Base-by-base conservation (phyloP, 192 early-diverging fungal genomes). In the Linnemannia hyalina region DNA sequence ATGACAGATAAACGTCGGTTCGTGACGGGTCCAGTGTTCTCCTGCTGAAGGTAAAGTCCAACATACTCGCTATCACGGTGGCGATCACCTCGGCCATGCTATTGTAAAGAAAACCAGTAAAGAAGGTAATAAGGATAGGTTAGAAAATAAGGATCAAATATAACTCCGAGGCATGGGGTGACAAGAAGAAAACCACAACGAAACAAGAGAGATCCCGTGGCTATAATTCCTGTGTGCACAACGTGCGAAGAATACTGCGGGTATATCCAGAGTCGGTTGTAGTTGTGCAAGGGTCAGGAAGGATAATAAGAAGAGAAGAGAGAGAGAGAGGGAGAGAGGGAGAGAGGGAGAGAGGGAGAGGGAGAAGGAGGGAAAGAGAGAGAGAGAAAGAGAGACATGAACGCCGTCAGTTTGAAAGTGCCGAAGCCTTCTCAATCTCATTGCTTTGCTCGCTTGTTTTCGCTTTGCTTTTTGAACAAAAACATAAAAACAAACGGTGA, bases 31-130 rank as follows among this genome's bases (percentile, higher is more conserved):
- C 71, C 78, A 38, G 44, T 71, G 26, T 23, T 54, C n/a, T 86
- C 84, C 75, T 86, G 84, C 36, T 86, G 84, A 26, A 86, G 36
- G 63, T 86, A 86, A 15, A 86, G 72, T 35, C 84, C 84, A 32
- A 86, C 74, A 23, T 81, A 86, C 22, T 86, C 84, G 26, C 84
- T 81, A 9, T 86, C 84, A 11, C 84, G 84, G 38, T 80, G 80
- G 38, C 84, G 78, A 78, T 86, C 84, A 47, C 84, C 84, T 32
- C 84, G 84, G 23, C 84, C 84, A 73, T 86, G 84, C 84, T 86
- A 80, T 26, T 36, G 32, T 36, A 29, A 55, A 70, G 22, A 6
- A 54, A 54, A 29, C 8, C 49, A 22, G 16, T 52, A 60, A 52
- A 54, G 41, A 35, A 54, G 22, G 74, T 16, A n/a, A 18, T 3